phyloP scores from a whole-genome alignment of 2,329 filamentous ascomycete species.

The Pseudogymnoascus sp. region DNA sequence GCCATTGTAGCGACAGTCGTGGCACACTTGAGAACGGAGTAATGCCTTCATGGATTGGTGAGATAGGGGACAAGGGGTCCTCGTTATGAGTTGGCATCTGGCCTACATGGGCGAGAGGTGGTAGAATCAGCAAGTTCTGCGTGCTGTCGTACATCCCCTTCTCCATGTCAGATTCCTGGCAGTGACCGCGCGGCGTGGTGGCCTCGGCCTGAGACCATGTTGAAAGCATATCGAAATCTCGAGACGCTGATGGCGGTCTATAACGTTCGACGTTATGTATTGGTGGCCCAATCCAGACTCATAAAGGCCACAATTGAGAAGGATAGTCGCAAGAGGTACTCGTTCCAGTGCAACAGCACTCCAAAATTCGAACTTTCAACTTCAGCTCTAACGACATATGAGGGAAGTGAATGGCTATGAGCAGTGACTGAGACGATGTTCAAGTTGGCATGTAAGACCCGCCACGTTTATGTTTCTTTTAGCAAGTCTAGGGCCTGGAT shows the following conservation, averaged over 20 bases:
- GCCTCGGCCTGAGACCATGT: constrained; percentile 16
- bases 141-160: constrained; percentile 29
- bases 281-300: neutral
- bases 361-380: constrained; percentile 18
- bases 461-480: constrained; percentile 10
- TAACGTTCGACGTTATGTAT: neutral
- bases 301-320: neutral
- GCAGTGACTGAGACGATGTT: constrained; percentile 16
- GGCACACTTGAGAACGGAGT: constrained; percentile 25
- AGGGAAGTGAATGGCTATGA: constrained; percentile 11
- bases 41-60: constrained; percentile 28
- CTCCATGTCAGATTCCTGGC: constrained; percentile 26
- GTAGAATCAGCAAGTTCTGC: constrained; percentile 18
- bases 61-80: constrained; percentile 19
- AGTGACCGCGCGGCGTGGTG: constrained; percentile 10
- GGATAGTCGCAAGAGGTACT: constrained; percentile 10
- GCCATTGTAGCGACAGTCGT: constrained; percentile 22
- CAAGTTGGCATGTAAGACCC: constrained; percentile 14
- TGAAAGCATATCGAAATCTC: constrained; percentile 18
- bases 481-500: constrained; percentile 12
- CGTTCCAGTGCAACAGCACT: constrained; percentile 12
- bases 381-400: constrained; percentile 16
- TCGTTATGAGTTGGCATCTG: constrained; percentile 19
- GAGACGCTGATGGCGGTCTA: neutral
- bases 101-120: constrained; percentile 19